These are phyloP conservation scores for Selaginella moellendorffii DNA, from an alignment of 75 land plant genomes.

Conservation along the genomic window DNA sequence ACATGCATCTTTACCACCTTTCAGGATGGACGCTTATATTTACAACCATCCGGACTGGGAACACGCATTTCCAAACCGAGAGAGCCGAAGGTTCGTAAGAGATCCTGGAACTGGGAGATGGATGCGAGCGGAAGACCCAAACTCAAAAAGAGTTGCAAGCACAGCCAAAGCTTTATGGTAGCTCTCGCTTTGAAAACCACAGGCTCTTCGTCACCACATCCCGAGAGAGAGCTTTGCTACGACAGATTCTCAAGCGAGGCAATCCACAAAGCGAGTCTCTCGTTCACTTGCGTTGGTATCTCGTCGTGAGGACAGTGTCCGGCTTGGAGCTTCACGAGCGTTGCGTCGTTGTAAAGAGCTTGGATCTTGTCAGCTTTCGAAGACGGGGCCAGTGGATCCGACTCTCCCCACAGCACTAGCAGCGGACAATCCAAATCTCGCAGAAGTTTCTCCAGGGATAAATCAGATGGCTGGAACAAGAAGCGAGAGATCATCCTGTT, in stretches of 20 bases:
- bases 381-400: not conserved
- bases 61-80: not conserved
- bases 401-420: not conserved
- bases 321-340: not conserved
- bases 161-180: too few relatives aligned
- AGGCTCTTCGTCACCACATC: too few relatives aligned
- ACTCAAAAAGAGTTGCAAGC: too few relatives aligned
- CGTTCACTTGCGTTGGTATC: not conserved
- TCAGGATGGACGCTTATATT: not conserved
- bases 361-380: not conserved
- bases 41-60: not conserved
- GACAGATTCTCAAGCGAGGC: not conserved
- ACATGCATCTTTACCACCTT: not conserved
- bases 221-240: too few relatives aligned
- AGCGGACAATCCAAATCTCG: not conserved
- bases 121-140: too few relatives aligned
- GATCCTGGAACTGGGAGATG: too few relatives aligned
- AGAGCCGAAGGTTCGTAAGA: not conserved
- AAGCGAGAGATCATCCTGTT: not conserved
- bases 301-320: not conserved
- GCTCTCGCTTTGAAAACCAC: too few relatives aligned
- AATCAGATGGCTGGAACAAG: not conserved
- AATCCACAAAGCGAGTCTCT: not conserved
- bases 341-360: not conserved
- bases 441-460: not conserved